Percentiles rank a stretch among this genome's conserved stretches.
phyloP scores from a whole-genome alignment of 345 rosid species.

The Turritis glabra region DNA sequence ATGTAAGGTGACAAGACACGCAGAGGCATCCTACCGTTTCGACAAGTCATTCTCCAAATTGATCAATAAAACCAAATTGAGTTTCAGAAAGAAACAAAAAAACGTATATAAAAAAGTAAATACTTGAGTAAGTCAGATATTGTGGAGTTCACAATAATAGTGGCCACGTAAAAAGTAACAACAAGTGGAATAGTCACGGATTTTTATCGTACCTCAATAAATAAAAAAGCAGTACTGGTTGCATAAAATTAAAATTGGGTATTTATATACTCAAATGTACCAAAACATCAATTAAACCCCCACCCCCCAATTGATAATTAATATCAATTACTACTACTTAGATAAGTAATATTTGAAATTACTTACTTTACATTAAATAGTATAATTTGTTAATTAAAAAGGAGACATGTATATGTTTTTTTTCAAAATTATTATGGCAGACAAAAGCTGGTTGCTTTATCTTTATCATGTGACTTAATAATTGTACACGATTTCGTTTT shows the following conservation, averaged over 20 bases:
- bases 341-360: not conserved
- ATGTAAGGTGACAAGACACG: slow-evolving; percentile 25
- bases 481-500: slow-evolving; percentile 4
- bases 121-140: slow-evolving; percentile 13
- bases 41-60: not conserved
- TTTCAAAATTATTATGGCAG: slow-evolving; percentile 16
- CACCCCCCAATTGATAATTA: too few relatives aligned
- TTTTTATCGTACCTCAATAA: slow-evolving; percentile 6
- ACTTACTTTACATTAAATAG: not conserved
- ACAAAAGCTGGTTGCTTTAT: slow-evolving; percentile 18
- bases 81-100: not conserved
- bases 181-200: slow-evolving; percentile 11
- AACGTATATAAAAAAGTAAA: not conserved
- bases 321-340: not conserved
- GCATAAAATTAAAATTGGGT: not conserved
- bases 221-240: not conserved
- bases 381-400: not conserved
- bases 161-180: slow-evolving; percentile 21
- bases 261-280: not conserved
- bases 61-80: not conserved
- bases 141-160: slow-evolving; percentile 19
- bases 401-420: not conserved
- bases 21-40: slow-evolving; percentile 1
- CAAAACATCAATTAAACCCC: not conserved
- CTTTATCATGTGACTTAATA: slow-evolving; percentile 22